Evolutionary conservation across 331 rosid species (phyloP).

Genomic region (Saraca asoca): DNA sequence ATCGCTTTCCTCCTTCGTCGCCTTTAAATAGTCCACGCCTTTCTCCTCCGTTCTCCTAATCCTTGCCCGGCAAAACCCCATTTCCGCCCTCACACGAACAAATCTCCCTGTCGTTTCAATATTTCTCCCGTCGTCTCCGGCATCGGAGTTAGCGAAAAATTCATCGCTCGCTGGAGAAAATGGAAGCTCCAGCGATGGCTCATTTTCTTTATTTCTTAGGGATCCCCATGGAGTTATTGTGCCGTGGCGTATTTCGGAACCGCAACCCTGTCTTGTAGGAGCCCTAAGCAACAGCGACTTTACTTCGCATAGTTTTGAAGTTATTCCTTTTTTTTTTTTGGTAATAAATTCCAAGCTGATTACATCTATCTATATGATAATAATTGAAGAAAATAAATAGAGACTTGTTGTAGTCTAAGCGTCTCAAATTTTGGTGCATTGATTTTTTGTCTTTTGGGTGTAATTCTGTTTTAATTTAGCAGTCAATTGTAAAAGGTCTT

Average conservation of each 20-base stretch:
- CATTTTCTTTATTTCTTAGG: conserved; percentile 7
- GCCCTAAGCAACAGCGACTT: conserved; percentile 64
- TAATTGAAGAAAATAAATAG: conserved; percentile 19
- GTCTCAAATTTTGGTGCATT: conserved; percentile 46
- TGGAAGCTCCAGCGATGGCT: conserved; percentile 33
- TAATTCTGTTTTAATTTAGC: conserved; percentile 31
- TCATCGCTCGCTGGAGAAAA: conserved; percentile 23
- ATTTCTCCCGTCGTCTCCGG: conserved; percentile 9
- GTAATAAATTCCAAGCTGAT: conserved; percentile 38
- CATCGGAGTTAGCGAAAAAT: conserved; percentile 2
- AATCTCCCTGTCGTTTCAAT: not conserved
- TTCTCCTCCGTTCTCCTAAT: conserved; percentile 13
- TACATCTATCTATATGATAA: conserved; percentile 36
- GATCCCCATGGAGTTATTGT: conserved; percentile 26
- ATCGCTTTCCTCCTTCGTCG: conserved; percentile 17
- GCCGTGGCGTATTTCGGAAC: conserved; percentile 42
- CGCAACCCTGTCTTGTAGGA: conserved; percentile 38
- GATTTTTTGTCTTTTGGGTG: conserved; percentile 13
- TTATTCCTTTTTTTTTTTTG: conserved; percentile 59
- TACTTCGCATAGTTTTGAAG: conserved; percentile 70
- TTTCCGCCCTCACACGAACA: not conserved
- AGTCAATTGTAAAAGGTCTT: conserved; percentile 28
- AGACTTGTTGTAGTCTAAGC: conserved; percentile 37
- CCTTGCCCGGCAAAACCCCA: conserved; percentile 32
- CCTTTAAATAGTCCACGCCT: conserved; percentile 33